Conservation (phyloP, 306 rosid genomes). For the Vigna reflexopilosa region DNA sequence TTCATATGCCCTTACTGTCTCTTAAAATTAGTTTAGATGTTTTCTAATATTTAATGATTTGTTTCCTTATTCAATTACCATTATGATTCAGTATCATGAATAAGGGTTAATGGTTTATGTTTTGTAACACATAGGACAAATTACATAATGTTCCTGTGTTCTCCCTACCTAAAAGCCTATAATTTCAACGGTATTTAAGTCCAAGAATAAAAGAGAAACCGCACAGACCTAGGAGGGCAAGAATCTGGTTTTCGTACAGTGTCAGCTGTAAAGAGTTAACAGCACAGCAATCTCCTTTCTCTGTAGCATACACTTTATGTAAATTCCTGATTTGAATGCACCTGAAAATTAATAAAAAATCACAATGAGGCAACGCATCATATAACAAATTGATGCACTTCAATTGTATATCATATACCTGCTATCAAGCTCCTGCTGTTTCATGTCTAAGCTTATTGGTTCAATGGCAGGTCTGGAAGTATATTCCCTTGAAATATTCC, state of each 20-base stretch:
- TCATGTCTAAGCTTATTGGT: constrained; percentile 87
- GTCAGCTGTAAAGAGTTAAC: constrained; percentile 81
- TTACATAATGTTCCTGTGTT: neutral
- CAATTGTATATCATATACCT: constrained; percentile 60
- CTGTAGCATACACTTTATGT: constrained; percentile 82
- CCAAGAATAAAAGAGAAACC: neutral
- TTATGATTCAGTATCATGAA: constrained; percentile 2
- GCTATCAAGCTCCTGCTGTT: constrained; percentile 91
- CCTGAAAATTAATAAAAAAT: constrained; percentile 57
- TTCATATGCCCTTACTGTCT: neutral
- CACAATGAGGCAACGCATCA: constrained; percentile 35
- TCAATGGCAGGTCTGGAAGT: constrained; percentile 62
- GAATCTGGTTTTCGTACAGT: constrained; percentile 94
- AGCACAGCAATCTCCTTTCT: constrained; percentile 86
- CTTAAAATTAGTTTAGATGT: neutral
- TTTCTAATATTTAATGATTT: neutral
- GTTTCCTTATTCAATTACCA: neutral
- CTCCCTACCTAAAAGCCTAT: constrained; percentile 5
- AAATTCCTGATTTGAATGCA: constrained; percentile 94
- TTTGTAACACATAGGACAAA: neutral
- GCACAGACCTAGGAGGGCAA: constrained; percentile 90
- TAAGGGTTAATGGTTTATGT: constrained; percentile 2
- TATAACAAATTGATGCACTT: constrained; percentile 35
- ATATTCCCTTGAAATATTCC: constrained; percentile 47
- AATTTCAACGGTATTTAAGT: neutral